phyloP scores from a whole-genome alignment of 805 yeast genomes.

The Yamadazyma ubonensis region DNA sequence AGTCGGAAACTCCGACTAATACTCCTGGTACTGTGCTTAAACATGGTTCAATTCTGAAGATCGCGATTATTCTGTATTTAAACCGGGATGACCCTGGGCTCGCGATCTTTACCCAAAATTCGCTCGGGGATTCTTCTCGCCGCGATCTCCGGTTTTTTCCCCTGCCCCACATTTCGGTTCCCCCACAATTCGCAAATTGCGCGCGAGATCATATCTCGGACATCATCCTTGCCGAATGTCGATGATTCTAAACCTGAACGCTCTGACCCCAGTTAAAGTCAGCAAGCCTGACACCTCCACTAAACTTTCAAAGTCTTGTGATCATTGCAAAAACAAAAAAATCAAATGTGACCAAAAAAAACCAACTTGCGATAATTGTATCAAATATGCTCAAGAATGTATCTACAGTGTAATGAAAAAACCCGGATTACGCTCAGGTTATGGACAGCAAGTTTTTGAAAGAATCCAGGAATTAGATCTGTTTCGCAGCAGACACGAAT shows the following conservation, averaged over 20 bases:
- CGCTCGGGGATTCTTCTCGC: constrained; percentile 2
- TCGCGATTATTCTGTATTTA: constrained; percentile 3
- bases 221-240: constrained; percentile 1
- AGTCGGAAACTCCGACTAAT: background rate
- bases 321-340: constrained; percentile 18
- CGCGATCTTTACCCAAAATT: background rate
- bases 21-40: background rate
- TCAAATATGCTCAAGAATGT: constrained; percentile 14
- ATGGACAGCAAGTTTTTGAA: constrained; percentile 19
- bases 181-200: background rate
- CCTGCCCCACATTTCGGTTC: constrained; percentile 2
- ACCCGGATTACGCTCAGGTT: constrained; percentile 20
- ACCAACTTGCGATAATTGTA: constrained; percentile 17
- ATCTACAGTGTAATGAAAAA: constrained; percentile 19
- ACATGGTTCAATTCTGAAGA: background rate
- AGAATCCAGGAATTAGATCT: constrained; percentile 12
- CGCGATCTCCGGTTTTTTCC: background rate
- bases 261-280: background rate
- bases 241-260: background rate
- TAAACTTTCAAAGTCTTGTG: constrained; percentile 19
- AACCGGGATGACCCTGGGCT: background rate
- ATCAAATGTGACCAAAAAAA: constrained; percentile 18
- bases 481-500: constrained; percentile 9
- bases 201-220: background rate
- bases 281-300: constrained; percentile 2